Evolutionary conservation across 1,284 basidiomycete genomes (phyloP).

Genomic region (Fomitopsis betulina): DNA sequence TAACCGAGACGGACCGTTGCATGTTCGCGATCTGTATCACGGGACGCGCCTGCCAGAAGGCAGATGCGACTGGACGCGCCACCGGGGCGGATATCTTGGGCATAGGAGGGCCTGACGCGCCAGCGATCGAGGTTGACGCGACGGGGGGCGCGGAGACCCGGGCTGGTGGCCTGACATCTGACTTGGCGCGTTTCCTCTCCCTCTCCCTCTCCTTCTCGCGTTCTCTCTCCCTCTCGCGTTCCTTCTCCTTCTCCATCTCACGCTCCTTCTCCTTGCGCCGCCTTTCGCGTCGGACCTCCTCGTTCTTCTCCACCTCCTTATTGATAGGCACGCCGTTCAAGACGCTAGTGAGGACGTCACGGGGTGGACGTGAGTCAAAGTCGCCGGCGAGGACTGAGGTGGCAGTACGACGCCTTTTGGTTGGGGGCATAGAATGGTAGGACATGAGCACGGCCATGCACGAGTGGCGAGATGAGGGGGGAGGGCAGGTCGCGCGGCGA

Average conservation of each 20-base stretch:
- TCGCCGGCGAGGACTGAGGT: constrained; percentile 68
- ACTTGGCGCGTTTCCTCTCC: constrained; percentile 30
- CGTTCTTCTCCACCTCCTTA: constrained; percentile 54
- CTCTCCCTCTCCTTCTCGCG: constrained; percentile 31
- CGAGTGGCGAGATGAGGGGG: constrained; percentile 11
- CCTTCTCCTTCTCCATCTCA: constrained; percentile 50
- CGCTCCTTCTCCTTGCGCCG: constrained; percentile 44
- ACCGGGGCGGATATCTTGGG: constrained; percentile 14
- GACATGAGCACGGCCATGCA: constrained; percentile 15
- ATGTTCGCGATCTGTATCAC: constrained; percentile 62
- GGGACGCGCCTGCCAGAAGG: constrained; percentile 62
- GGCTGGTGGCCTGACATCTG: constrained; percentile 18
- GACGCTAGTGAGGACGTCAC: constrained; percentile 73
- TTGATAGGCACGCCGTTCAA: constrained; percentile 69
- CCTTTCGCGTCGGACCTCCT: constrained; percentile 43
- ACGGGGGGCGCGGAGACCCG: constrained; percentile 12
- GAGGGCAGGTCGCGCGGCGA: constrained; percentile 18
- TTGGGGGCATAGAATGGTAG: constrained; percentile 13
- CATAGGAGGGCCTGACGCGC: constrained; percentile 8
- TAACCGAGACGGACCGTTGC: constrained; percentile 67
- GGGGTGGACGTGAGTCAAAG: constrained; percentile 59
- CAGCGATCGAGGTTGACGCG: constrained; percentile 10
- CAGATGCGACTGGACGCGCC: constrained; percentile 31
- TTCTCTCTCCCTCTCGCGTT: constrained; percentile 45
- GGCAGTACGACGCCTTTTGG: constrained; percentile 53